Evolutionary conservation across 768 basidiomycete species (phyloP), one percentile per base, ranked within the genome.

Genomic region (Udeniomyces megalosporus): DNA sequence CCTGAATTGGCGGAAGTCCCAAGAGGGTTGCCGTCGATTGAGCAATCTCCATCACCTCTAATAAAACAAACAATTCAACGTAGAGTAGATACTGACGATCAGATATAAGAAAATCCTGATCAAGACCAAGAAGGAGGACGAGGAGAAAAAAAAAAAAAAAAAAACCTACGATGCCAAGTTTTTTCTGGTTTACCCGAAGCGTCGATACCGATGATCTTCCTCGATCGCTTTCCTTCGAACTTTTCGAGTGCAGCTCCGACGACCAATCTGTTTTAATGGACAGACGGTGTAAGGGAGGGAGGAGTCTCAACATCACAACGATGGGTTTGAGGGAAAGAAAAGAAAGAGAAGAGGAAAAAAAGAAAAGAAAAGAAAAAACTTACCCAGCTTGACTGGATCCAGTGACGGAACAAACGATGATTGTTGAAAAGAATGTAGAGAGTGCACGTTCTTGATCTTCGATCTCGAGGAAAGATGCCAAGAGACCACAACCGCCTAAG

Each of bases 191-290:
- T 69, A 1, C 67, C 69, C 46, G 34, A 46, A 3, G 69, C 69
- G 56, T 69, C 69, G 51, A 69, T 69, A 2, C 69, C 69, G 35
- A 69, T 69, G 20, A 69, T 60, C 55, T 69, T 69, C 15, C 69
- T 34, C 34, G 45, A 45, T 29, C 22, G 28, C 34, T 62, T 64
- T n/a, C 67, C 67, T 56, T 69, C 69, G 8, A 56, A 61, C 24
- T 66, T 63, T 44, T 63, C 55, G n/a, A 63, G 24, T 5, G 54
- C 64, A 4, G 67, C 62, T 2, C 69, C 69, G 42, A 67, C 67
- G 22, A 69, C 38, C 3, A 65, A 47, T n/a, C n/a, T n/a, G n/a
- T n/a, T n/a, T n/a, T n/a, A n/a, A n/a, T n/a, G n/a, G n/a, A n/a
- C n/a, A n/a, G n/a, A n/a, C n/a, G n/a, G n/a, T n/a, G n/a, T n/a